These are phyloP conservation scores for Dipodascopsis uninucleata DNA, from an alignment of 805 yeast genomes.

Conservation along the genomic window DNA sequence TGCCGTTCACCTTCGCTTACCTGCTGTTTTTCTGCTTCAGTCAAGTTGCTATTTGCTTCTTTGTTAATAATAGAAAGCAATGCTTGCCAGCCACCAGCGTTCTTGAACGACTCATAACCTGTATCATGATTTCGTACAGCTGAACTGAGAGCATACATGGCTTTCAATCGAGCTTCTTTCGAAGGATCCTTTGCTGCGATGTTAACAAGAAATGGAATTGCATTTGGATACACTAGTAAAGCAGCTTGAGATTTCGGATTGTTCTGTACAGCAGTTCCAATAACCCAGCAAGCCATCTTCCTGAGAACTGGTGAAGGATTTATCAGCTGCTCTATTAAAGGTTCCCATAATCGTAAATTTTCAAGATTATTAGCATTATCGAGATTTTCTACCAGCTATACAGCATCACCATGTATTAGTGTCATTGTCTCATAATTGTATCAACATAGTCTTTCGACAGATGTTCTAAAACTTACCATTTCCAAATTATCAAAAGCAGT, in stretches of 20 bases:
- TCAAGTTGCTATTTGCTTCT: slow-evolving; percentile 5
- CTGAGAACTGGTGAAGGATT: slow-evolving; percentile 47
- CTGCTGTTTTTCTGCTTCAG: neutral
- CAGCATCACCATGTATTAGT: too few species aligned
- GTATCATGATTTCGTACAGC: slow-evolving; percentile 63
- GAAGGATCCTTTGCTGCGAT: slow-evolving; percentile 30
- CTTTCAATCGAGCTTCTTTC: slow-evolving; percentile 51
- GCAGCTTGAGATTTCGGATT: slow-evolving; percentile 66
- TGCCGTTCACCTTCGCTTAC: slow-evolving; percentile 11
- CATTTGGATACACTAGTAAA: slow-evolving; percentile 29
- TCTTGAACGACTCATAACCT: slow-evolving; percentile 55
- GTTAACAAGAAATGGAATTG: slow-evolving; percentile 34
- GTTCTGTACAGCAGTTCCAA: slow-evolving; percentile 92
- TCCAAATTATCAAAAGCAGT: slow-evolving; percentile 87
- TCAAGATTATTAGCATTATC: slow-evolving; percentile 94
- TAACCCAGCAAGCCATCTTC: slow-evolving; percentile 61
- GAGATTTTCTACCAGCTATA: slow-evolving; percentile 68
- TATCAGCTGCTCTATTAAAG: slow-evolving; percentile 54
- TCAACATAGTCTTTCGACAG: too few species aligned
- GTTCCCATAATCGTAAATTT: slow-evolving; percentile 75
- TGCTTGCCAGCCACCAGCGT: slow-evolving; percentile 57
- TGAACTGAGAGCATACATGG: slow-evolving; percentile 73
- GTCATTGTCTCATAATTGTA: too few species aligned
- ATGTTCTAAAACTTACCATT: slow-evolving; percentile 51
- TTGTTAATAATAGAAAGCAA: slow-evolving; percentile 12